phyloP scores from a whole-genome alignment of 169 alveolate species.

The Pseudocohnilembus persalinus region DNA sequence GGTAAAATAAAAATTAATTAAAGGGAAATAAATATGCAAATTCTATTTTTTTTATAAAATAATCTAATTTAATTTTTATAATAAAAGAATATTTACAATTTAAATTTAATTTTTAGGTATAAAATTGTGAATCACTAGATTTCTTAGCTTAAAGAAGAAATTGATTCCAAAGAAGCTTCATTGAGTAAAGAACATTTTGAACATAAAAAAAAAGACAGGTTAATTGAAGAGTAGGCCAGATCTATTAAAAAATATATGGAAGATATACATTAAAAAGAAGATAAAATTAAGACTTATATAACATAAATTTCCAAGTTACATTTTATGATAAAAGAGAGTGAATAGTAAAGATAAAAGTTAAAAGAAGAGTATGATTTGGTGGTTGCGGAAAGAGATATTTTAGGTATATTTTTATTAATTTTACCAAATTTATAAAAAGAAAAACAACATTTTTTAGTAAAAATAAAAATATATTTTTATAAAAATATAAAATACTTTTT shows the following conservation, averaged over 20 bases:
- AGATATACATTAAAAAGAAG: slow-evolving; percentile 53
- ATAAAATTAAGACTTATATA: slow-evolving; percentile 73
- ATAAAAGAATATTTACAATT: no score
- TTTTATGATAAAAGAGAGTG: slow-evolving; percentile 83
- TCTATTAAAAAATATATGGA: slow-evolving; percentile 36
- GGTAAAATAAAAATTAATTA: no score
- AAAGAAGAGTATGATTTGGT: slow-evolving; percentile 86
- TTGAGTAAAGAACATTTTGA: slow-evolving; percentile 61
- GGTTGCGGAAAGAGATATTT: slow-evolving; percentile 86
- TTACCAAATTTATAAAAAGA: neutral
- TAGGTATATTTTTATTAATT: slow-evolving; percentile 33
- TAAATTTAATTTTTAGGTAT: neutral
- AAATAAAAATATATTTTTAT: no score
- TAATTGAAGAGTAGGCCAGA: slow-evolving; percentile 48
- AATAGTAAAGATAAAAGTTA: slow-evolving; percentile 79
- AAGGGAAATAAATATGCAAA: no score
- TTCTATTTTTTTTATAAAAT: no score
- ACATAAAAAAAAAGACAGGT: slow-evolving; percentile 52
- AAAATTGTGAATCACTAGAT: slow-evolving; percentile 72
- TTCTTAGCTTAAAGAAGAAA: slow-evolving; percentile 73
- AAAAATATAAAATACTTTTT: no score
- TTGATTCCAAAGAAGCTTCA: slow-evolving; percentile 58
- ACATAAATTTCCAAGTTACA: slow-evolving; percentile 62
- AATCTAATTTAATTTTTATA: no score
- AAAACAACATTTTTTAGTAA: neutral